These are phyloP conservation scores for Aspergillus melleus DNA, from an alignment of 2,329 filamentous ascomycete species.

Conservation along the genomic window DNA sequence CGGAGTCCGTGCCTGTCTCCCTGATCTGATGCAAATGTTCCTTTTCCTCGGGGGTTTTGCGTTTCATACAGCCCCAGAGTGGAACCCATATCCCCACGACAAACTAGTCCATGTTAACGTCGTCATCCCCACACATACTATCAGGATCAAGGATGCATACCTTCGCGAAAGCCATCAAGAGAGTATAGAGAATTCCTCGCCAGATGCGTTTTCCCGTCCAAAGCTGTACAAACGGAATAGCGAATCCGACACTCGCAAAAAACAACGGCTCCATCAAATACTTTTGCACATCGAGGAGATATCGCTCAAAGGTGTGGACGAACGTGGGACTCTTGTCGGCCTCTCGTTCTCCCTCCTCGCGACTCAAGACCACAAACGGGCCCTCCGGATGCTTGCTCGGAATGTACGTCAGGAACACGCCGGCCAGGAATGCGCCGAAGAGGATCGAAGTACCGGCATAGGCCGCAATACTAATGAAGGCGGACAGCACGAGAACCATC, in stretches of 20 bases:
- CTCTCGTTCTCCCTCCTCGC: slow-evolving; percentile 35
- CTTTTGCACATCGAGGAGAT: slow-evolving; percentile 36
- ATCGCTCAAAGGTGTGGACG: slow-evolving; percentile 41
- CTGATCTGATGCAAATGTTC: not conserved
- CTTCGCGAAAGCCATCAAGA: slow-evolving; percentile 33
- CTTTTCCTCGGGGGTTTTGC: not conserved
- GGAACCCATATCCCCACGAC: slow-evolving; percentile 31
- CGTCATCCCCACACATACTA: not conserved
- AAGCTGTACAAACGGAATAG: slow-evolving; percentile 32
- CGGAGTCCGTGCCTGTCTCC: not conserved
- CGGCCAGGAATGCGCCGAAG: slow-evolving; percentile 40
- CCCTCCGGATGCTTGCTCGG: slow-evolving; percentile 37
- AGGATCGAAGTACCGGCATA: slow-evolving; percentile 41
- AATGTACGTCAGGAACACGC: slow-evolving; percentile 38
- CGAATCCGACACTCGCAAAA: slow-evolving; percentile 34
- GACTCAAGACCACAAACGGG: slow-evolving; percentile 37
- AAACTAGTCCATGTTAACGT: slow-evolving; percentile 14
- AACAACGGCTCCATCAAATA: slow-evolving; percentile 36
- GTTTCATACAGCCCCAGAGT: slow-evolving; percentile 10
- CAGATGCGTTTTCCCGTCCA: slow-evolving; percentile 36
- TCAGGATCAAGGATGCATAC: slow-evolving; percentile 9
- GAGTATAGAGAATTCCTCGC: slow-evolving; percentile 30
- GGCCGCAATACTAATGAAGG: slow-evolving; percentile 34
- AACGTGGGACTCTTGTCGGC: slow-evolving; percentile 39
- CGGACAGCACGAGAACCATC: slow-evolving; percentile 35